Percentiles rank a stretch among this genome's conserved stretches.
Evolutionary conservation across 2,329 filamentous ascomycete species (phyloP).

Genomic region (Xylariales sp.): DNA sequence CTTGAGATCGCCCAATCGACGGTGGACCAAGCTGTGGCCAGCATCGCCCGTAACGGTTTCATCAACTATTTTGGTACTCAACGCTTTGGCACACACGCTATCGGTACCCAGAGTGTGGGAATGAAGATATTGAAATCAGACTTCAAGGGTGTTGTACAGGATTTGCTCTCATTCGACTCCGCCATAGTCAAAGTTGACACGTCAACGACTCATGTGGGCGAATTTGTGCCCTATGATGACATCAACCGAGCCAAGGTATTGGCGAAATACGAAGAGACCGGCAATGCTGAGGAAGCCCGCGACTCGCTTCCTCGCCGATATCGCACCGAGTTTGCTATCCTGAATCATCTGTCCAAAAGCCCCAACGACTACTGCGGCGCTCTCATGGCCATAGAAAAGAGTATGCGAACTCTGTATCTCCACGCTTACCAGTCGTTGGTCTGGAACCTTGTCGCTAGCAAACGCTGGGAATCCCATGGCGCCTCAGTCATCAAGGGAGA

Average conservation of each 20-base stretch:
- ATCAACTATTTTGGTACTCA: constrained; percentile 99
- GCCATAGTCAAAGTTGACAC: constrained; percentile 46
- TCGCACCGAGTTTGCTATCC: constrained; percentile 71
- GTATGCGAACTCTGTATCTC: constrained; percentile 87
- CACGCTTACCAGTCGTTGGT: constrained; percentile 94
- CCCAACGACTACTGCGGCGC: constrained; percentile 73
- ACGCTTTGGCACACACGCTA: constrained; percentile 83
- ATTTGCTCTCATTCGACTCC: constrained; percentile 69
- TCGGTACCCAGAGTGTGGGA: constrained; percentile 81
- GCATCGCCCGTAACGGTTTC: constrained; percentile 72
- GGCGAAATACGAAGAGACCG: constrained; percentile 62
- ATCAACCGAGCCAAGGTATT: constrained; percentile 74
- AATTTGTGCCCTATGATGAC: constrained; percentile 62
- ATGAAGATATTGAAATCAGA: constrained; percentile 78
- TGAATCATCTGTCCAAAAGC: constrained; percentile 65
- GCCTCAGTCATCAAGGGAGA: constrained; percentile 76
- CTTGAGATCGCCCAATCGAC: constrained; percentile 40
- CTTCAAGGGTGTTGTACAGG: constrained; percentile 73
- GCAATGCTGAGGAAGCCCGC: constrained; percentile 56
- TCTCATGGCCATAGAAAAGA: constrained; percentile 72
- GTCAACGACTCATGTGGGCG: constrained; percentile 34
- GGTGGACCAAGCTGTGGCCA: constrained; percentile 56
- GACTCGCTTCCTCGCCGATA: constrained; percentile 73
- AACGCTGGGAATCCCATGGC: constrained; percentile 74
- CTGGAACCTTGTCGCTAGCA: constrained; percentile 83